Evolutionary conservation across 495 filamentous ascomycete genomes (phyloP).

Genomic region (Aspergillus saccharolyticus): DNA sequence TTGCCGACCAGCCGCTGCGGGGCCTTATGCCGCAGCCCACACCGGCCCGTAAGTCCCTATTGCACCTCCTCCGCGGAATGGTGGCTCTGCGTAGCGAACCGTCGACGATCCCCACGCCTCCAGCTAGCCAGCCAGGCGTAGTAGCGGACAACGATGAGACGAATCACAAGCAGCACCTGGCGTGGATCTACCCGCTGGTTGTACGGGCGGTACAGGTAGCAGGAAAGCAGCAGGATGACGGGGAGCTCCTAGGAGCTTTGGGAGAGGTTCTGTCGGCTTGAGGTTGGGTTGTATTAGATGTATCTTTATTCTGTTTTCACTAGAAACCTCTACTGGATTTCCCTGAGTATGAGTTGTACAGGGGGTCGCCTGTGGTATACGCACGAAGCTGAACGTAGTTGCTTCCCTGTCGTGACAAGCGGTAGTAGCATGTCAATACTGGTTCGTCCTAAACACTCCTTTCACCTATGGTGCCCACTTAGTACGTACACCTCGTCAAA

Average conservation of each 20-base stretch:
- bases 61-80: constrained; percentile 62
- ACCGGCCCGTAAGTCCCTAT: constrained; percentile 70
- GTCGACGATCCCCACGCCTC: constrained; percentile 62
- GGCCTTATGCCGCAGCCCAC: constrained; percentile 90
- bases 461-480: too few species aligned
- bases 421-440: too few species aligned
- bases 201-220: constrained; percentile 65
- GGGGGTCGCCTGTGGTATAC: too few species aligned
- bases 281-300: constrained; percentile 31
- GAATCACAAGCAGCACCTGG: constrained; percentile 64
- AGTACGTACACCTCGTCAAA: too few species aligned
- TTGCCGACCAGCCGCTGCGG: constrained; percentile 86
- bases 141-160: neutral
- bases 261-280: constrained; percentile 64
- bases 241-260: constrained; percentile 53
- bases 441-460: too few species aligned
- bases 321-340: too few species aligned
- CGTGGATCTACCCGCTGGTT: constrained; percentile 77
- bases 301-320: neutral
- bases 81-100: constrained; percentile 64
- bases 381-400: too few species aligned
- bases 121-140: constrained; percentile 9
- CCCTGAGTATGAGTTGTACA: neutral
- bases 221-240: constrained; percentile 55
- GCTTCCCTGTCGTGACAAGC: too few species aligned